These are phyloP conservation scores for Myriangium duriaei DNA, from an alignment of 2,329 filamentous ascomycete genomes.

Conservation along the genomic window DNA sequence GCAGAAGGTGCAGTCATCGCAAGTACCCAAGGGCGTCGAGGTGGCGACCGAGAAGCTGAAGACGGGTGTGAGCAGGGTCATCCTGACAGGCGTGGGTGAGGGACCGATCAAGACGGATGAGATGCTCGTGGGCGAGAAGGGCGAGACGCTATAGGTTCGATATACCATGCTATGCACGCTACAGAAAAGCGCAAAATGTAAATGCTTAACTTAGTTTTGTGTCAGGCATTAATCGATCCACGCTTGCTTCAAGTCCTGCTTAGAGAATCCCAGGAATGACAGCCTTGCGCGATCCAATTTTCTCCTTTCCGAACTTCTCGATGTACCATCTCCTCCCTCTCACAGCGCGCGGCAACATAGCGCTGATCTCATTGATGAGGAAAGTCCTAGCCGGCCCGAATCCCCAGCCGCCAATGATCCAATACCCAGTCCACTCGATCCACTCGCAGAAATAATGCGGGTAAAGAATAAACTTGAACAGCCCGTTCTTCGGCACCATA, in stretches of 20 bases:
- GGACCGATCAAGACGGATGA: slow-evolving; percentile 72
- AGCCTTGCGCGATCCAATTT: slow-evolving; percentile 61
- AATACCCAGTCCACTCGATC: slow-evolving; percentile 90
- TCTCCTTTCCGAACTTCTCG: slow-evolving; percentile 74
- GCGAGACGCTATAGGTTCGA: slow-evolving; percentile 27
- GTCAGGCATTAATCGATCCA: no score
- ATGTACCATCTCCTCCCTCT: slow-evolving; percentile 77
- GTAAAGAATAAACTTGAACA: slow-evolving; percentile 74
- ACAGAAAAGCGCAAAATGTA: no score
- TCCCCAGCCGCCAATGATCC: slow-evolving; percentile 53
- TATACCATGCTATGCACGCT: no score
- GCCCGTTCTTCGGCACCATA: slow-evolving; percentile 67
- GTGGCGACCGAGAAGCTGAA: slow-evolving; percentile 47
- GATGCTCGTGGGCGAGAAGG: slow-evolving; percentile 58
- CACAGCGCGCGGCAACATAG: slow-evolving; percentile 79
- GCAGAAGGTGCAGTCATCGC: slow-evolving; percentile 39
- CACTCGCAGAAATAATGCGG: slow-evolving; percentile 96
- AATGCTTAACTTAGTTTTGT: no score
- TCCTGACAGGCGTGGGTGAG: slow-evolving; percentile 82
- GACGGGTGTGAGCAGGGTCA: slow-evolving; percentile 75
- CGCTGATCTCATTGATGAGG: slow-evolving; percentile 71
- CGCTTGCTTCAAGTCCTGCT: not conserved
- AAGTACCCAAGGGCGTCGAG: slow-evolving; percentile 48
- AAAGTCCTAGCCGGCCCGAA: slow-evolving; percentile 71
- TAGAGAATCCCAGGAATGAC: slow-evolving; percentile 50